Percentiles rank a stretch among this genome's conserved stretches.
phyloP scores from a whole-genome alignment of 192 early-diverging fungal genomes.

The Coemansia sp. region DNA sequence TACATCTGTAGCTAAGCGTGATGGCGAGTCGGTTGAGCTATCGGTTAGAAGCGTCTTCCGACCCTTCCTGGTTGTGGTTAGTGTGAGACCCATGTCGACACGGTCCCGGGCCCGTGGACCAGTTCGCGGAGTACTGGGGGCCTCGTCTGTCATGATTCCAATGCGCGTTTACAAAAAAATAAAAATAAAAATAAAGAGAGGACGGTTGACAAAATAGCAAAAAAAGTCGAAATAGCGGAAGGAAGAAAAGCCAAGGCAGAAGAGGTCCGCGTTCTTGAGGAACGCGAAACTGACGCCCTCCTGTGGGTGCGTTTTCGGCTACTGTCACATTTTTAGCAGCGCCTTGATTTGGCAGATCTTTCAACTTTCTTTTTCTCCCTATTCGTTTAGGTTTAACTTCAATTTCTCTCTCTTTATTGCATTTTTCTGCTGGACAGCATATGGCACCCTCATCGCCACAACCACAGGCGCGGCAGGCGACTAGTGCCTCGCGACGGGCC shows the following conservation, averaged over 20 bases:
- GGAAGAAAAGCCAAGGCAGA: neutral
- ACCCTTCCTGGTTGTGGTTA: constrained; percentile 37
- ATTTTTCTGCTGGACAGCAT: constrained; percentile 7
- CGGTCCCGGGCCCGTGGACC: constrained; percentile 22
- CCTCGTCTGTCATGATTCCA: constrained; percentile 17
- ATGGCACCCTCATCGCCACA: constrained; percentile 17
- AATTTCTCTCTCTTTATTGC: constrained; percentile 9
- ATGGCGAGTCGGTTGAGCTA: constrained; percentile 24
- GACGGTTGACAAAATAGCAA: neutral
- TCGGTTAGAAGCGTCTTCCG: constrained; percentile 46
- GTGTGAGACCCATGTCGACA: constrained; percentile 52
- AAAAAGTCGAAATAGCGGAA: neutral
- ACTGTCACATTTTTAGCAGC: neutral
- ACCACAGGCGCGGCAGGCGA: neutral
- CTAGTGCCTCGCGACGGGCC: neutral
- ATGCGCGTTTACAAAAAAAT: neutral
- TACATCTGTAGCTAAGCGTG: constrained; percentile 30
- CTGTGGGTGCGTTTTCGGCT: neutral
- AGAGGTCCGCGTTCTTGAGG: neutral
- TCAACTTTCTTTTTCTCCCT: neutral
- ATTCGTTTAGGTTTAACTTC: neutral
- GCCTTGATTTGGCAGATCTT: neutral
- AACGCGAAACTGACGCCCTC: constrained; percentile 10
- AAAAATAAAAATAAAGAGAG: neutral
- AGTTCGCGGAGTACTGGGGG: constrained; percentile 28